phyloP scores from a whole-genome alignment of 1,139 yeast genomes.

The Saccharomyces hybrid region DNA sequence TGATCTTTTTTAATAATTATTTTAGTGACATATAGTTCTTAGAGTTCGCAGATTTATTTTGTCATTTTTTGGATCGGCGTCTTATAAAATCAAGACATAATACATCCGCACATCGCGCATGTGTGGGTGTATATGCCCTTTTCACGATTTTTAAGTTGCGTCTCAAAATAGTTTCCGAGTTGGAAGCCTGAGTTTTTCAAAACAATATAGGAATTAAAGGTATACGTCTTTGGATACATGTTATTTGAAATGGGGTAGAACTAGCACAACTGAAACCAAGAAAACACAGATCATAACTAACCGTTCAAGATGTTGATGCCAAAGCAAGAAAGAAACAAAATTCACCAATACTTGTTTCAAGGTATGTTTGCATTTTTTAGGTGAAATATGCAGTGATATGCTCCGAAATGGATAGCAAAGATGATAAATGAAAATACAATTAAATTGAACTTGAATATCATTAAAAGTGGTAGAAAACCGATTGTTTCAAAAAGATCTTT shows the following conservation, averaged over 20 bases:
- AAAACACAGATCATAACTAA: constrained; percentile 16
- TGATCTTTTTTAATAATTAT: background rate
- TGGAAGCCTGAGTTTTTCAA: background rate
- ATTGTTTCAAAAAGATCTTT: too few relatives aligned
- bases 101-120: background rate
- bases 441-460: too few relatives aligned
- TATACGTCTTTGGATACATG: background rate
- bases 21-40: background rate
- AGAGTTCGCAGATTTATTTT: background rate
- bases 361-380: background rate
- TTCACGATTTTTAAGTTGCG: background rate
- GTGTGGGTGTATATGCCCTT: background rate
- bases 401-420: background rate
- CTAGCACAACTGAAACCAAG: background rate
- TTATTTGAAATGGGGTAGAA: background rate
- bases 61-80: background rate
- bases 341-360: constrained; percentile 91
- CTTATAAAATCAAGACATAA: background rate
- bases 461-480: background rate
- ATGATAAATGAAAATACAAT: background rate
- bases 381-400: background rate
- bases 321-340: constrained; percentile 98
- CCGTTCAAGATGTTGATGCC: constrained; percentile 87
- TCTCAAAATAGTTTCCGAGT: background rate
- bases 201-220: background rate